Evolutionary conservation across 1,139 yeast species (phyloP), one percentile per base, ranked within the genome.

Genomic region (Kurtzmaniella natalensis): DNA sequence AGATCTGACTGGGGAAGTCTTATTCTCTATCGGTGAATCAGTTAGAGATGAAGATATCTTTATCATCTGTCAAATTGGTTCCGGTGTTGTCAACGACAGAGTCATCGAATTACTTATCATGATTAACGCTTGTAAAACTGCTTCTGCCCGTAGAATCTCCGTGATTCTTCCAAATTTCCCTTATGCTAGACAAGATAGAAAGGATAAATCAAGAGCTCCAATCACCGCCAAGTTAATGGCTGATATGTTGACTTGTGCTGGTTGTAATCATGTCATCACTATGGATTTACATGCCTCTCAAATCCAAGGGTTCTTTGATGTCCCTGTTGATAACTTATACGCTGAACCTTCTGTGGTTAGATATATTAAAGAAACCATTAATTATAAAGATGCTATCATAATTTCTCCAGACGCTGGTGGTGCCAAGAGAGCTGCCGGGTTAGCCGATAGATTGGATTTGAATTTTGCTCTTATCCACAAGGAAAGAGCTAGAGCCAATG

Each of bases 341-440:
- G 92, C 92, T 15, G 94, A 83, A 50, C 94, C 94, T 23, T 72
- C 77, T 37, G 85, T 81, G 21, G 70, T 83, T 32, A 66, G 81
- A 46, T 83, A 81, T 56, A 81, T 83, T 44, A 75, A 67, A 44
- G 80, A 74, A 35, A 70, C 70, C 35, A 64, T 70, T 36, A 51
- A 63, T 33, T 59, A 59, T 35, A 56, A 67, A 21, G 74, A 79
- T 33, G 57, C 74, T 25, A 81, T 81, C 37, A 71, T 83, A 39
- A 85, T 82, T 8, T 81, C 89, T 1, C 92, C 92, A 2, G 92
- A 83, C 59, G 94, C 92, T 2, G 94, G 94, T 50, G 92, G 92
- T 38, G 92, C 92, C 18, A 83, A 83, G 55, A 70, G 94, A 53
- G 92, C 82, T 25, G 89, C 92, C 5, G 78, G 84, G 6, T 64